Percentiles rank a stretch among this genome's conserved stretches.
Conservation (phyloP, 2,329 filamentous ascomycete genomes). For the Sclerotinia glacialis region DNA sequence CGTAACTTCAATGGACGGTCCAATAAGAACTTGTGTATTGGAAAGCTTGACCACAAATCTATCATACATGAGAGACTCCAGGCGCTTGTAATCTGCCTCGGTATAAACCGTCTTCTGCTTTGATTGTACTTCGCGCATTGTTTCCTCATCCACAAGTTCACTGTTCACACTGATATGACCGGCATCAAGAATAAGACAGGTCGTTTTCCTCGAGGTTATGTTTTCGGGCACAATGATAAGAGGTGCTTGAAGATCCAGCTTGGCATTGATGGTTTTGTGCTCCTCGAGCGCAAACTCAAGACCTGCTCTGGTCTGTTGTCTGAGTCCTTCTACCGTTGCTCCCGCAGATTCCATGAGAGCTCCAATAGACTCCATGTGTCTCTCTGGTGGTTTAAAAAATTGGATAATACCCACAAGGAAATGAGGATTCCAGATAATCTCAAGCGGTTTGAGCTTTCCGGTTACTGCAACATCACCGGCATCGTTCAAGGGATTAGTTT, state of each 20-base stretch:
- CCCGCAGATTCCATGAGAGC: constrained; percentile 94
- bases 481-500: constrained; percentile 91
- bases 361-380: constrained; percentile 97
- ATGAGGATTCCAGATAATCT: constrained; percentile 95
- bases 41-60: constrained; percentile 90
- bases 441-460: constrained; percentile 89
- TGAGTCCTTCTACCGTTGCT: constrained; percentile 88
- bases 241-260: constrained; percentile 91
- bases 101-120: constrained; percentile 87
- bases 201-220: constrained; percentile 74
- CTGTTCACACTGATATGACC: constrained; percentile 94
- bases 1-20: constrained; percentile 86
- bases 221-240: constrained; percentile 95
- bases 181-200: constrained; percentile 91
- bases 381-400: constrained; percentile 94
- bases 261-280: constrained; percentile 96
- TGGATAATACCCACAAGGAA: constrained; percentile 87
- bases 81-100: constrained; percentile 80
- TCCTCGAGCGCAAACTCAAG: constrained; percentile 95
- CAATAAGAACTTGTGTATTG: constrained; percentile 92
- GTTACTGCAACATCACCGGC: constrained; percentile 88
- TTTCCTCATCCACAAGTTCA: constrained; percentile 88
- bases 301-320: constrained; percentile 92
- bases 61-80: constrained; percentile 96
- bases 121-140: constrained; percentile 81